phyloP scores from a whole-genome alignment of 2,329 filamentous ascomycete genomes.

The Chalaropsis thielavioides region DNA sequence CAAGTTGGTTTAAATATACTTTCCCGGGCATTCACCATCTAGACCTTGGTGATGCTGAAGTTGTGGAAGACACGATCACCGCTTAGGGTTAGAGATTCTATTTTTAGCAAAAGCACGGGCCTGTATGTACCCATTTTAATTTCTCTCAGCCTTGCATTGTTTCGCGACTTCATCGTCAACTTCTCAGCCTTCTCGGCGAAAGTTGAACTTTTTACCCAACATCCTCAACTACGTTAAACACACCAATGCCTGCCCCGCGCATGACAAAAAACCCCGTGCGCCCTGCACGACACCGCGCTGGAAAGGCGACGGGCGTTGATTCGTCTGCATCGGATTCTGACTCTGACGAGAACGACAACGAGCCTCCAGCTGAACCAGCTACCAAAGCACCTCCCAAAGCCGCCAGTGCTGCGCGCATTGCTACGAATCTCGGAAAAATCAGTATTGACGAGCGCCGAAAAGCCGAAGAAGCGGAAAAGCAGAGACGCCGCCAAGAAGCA shows the following conservation, averaged over 20 bases:
- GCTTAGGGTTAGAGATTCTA: neutral
- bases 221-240: neutral
- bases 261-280: slow-evolving; percentile 86
- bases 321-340: slow-evolving; percentile 38
- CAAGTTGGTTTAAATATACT: neutral
- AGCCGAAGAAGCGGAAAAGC: slow-evolving; percentile 34
- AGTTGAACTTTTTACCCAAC: neutral
- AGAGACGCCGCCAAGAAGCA: slow-evolving; percentile 25
- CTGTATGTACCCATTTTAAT: slow-evolving; percentile 4
- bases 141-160: slow-evolving; percentile 8
- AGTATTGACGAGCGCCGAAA: slow-evolving; percentile 36
- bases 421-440: slow-evolving; percentile 38
- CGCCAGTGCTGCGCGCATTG: slow-evolving; percentile 41
- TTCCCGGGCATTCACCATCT: too few species aligned
- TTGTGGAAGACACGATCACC: too few species aligned
- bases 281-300: slow-evolving; percentile 70
- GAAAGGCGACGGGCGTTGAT: slow-evolving; percentile 52
- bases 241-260: slow-evolving; percentile 53
- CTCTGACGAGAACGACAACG: slow-evolving; percentile 29
- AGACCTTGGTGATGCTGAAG: too few species aligned
- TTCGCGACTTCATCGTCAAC: neutral
- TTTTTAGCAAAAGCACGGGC: neutral
- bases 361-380: slow-evolving; percentile 21
- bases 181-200: neutral
- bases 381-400: slow-evolving; percentile 41